Percentiles rank a stretch among this genome's conserved stretches.
Evolutionary conservation across 257 asterid species (phyloP).

Genomic region (Marsdenia floribunda): DNA sequence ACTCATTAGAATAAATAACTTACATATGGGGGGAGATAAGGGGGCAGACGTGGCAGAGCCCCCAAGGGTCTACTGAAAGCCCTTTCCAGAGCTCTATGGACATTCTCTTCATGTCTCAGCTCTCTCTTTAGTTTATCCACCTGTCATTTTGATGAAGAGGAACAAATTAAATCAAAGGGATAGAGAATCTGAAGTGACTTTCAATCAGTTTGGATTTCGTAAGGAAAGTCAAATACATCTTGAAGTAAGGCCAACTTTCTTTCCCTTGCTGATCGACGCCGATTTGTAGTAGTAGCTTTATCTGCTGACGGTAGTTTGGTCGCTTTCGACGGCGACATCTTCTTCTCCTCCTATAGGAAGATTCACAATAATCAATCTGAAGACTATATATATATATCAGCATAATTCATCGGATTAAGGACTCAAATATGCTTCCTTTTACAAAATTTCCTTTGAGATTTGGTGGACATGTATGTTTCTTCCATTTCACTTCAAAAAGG

Average conservation of each 20-base stretch:
- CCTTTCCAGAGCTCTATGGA: slow-evolving; percentile 76
- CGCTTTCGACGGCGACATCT: slow-evolving; percentile 35
- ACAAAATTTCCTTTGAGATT: neutral
- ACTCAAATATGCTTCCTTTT: neutral
- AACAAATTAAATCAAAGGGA: neutral
- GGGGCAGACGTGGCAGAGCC: slow-evolving; percentile 85
- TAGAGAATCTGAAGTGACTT: neutral
- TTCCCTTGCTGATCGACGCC: slow-evolving; percentile 47
- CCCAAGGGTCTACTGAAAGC: slow-evolving; percentile 86
- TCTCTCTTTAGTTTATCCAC: slow-evolving; percentile 88
- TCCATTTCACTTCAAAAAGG: slow-evolving; percentile 18
- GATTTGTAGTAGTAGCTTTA: slow-evolving; percentile 28
- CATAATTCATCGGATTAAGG: neutral
- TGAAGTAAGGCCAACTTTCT: slow-evolving; percentile 65
- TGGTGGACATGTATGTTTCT: slow-evolving; percentile 1
- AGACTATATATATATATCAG: neutral
- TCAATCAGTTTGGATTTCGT: neutral
- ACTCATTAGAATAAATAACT: slow-evolving; percentile 11
- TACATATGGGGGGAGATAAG: slow-evolving; percentile 85
- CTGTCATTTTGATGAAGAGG: slow-evolving; percentile 31
- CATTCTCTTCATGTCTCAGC: slow-evolving; percentile 81
- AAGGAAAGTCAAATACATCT: slow-evolving; percentile 43
- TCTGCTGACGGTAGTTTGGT: slow-evolving; percentile 31
- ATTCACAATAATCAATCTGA: slow-evolving; percentile 23
- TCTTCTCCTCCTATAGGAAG: slow-evolving; percentile 47